Evolutionary conservation across 805 yeast species (phyloP), one percentile per base, ranked within the genome.

Genomic region (Cyberlindnera americana): DNA sequence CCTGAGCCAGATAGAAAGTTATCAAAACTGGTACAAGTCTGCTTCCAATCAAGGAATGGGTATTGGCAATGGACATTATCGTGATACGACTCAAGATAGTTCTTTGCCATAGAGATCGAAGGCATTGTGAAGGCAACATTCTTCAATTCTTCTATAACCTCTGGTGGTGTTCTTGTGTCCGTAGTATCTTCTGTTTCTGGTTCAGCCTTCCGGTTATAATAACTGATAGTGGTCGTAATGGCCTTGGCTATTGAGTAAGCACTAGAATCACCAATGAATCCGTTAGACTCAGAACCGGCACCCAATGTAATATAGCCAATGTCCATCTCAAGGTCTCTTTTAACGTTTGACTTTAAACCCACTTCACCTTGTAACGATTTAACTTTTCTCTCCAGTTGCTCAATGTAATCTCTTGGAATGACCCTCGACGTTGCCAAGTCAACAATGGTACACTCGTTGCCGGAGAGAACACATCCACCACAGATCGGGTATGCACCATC

Each of bases 401-500:
- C 65, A 4, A 73, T 55, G 47, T 74, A 71, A 35, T 72, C 61
- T 19, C 79, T 53, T 4, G 76, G 73, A 3, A 73, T 65, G 28
- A 67, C 71, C 36, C 73, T 54, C 0, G 74, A 74, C 1, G 73
- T 71, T 13, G 70, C 68, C 3, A 72, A 67, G 45, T 73, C 77
- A 2, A 71, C 52, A 5, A 73, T 66, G 6, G 74, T 64, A 46
- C 80, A 75, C 22, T 64, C 70, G 2, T 50, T 60, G 1, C 66
- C 67, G 6, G 66, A 63, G 37, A 60, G 60, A 22, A 49, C 56
- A 49, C 79, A 74, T 24, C 64, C 59, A 14, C 65, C 47, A 43
- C 80, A 75, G 33, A 60, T 54, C 1, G 81, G 80, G 48, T 72
- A 72, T 25, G 57, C 59, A 28, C 73, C 77, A 53, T 73, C 78